Percentiles rank a stretch among this genome's conserved stretches.
phyloP scores from a whole-genome alignment of 108 stramenopile genomes.

The Epithemia pelagica region DNA sequence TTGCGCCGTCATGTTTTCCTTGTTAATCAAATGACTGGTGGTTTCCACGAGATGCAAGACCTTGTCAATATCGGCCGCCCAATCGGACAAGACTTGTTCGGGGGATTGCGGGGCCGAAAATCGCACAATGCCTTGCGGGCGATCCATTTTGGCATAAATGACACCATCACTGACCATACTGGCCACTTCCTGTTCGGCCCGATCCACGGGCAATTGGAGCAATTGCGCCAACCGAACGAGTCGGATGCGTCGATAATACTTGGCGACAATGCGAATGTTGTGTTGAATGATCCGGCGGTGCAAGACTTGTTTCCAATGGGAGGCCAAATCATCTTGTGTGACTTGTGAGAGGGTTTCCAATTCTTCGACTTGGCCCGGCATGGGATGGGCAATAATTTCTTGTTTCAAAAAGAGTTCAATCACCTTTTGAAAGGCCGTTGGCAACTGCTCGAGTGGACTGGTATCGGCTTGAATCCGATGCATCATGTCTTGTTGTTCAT shows the following conservation, averaged over 20 bases:
- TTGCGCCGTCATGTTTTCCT: constrained; percentile 81
- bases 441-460: constrained; percentile 67
- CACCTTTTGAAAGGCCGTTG: constrained; percentile 29
- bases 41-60: constrained; percentile 90
- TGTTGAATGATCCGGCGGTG: constrained; percentile 93
- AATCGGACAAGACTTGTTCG: constrained; percentile 88
- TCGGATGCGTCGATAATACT: constrained; percentile 90
- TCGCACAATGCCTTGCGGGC: constrained; percentile 88
- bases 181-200: constrained; percentile 76
- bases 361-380: constrained; percentile 55
- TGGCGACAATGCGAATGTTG: constrained; percentile 85
- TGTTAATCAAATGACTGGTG: constrained; percentile 95
- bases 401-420: constrained; percentile 62
- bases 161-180: constrained; percentile 82
- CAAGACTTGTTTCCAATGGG: constrained; percentile 74
- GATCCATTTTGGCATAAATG: constrained; percentile 90
- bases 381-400: constrained; percentile 91
- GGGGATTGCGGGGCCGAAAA: constrained; percentile 64
- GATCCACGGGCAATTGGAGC: constrained; percentile 56
- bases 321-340: constrained; percentile 45
- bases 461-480: constrained; percentile 66
- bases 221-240: constrained; percentile 84
- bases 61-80: constrained; percentile 88
- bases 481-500: constrained; percentile 91
- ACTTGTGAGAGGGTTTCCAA: constrained; percentile 52